phyloP scores from a whole-genome alignment of 495 filamentous ascomycete species.

The Jackrogersella multiformis region DNA sequence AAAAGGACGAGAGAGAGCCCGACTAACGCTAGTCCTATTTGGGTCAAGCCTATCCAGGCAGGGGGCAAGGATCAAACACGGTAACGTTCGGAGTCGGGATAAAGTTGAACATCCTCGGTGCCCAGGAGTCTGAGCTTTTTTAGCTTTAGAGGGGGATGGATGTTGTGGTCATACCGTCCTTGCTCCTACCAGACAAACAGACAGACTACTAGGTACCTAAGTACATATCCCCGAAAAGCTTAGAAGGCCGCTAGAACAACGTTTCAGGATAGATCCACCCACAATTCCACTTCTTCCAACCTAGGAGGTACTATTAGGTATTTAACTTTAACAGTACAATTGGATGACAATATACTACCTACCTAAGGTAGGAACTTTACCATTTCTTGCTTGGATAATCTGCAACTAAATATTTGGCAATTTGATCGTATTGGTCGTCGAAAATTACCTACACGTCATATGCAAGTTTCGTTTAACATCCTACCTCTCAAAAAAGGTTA shows the following conservation, averaged over 20 bases:
- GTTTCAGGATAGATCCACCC: too few relatives aligned
- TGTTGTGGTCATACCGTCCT: conserved; percentile 25
- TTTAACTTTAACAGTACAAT: conserved; percentile 4
- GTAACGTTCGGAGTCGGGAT: conserved; percentile 28
- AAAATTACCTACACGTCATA: too few relatives aligned
- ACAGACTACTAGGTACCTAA: not conserved
- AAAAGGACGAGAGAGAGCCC: conserved; percentile 39
- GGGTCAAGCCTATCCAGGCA: not conserved
- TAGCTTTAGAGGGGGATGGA: conserved; percentile 1
- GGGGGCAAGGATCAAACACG: conserved; percentile 35
- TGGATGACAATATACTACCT: conserved; percentile 3
- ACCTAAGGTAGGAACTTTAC: too few relatives aligned
- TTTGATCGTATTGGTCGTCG: not conserved
- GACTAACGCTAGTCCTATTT: conserved; percentile 29
- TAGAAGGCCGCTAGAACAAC: conserved; percentile 27
- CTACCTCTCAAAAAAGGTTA: too few relatives aligned
- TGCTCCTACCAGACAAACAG: not conserved
- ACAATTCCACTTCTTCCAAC: not conserved
- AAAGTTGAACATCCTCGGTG: conserved; percentile 17
- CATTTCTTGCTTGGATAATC: too few relatives aligned
- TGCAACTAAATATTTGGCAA: not conserved
- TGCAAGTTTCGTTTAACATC: not conserved
- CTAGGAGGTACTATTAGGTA: not conserved
- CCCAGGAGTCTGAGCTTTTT: too few relatives aligned
- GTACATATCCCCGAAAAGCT: not conserved